These are phyloP conservation scores for Ceratocystis cubensis DNA, from an alignment of 2,329 filamentous ascomycete genomes.

Conservation along the genomic window DNA sequence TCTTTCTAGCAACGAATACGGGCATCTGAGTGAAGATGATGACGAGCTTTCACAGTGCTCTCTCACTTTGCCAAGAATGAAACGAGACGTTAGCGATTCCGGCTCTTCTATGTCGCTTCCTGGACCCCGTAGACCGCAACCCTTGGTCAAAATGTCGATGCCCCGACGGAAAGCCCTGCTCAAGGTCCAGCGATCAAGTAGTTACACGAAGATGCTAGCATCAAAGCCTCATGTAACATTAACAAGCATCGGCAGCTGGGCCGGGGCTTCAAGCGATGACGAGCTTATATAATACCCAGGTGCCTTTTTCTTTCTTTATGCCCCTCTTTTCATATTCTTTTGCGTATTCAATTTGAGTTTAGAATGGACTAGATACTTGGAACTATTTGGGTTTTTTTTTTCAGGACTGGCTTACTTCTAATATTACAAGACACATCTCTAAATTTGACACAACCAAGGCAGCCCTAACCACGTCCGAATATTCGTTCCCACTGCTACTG, in stretches of 20 bases:
- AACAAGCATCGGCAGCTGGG: slow-evolving; percentile 15
- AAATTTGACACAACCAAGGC: too few species aligned
- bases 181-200: background rate
- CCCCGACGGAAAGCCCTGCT: slow-evolving; percentile 1
- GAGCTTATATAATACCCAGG: slow-evolving; percentile 11
- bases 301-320: background rate
- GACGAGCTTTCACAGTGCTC: slow-evolving; percentile 8
- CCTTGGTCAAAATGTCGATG: slow-evolving; percentile 5
- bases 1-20: background rate
- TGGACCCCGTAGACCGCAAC: background rate
- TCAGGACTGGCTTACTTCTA: too few species aligned
- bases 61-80: background rate
- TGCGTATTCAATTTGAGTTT: background rate
- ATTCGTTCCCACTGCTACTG: background rate
- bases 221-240: background rate
- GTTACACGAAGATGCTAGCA: background rate
- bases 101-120: background rate
- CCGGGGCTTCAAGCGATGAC: slow-evolving; percentile 16
- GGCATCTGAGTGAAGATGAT: background rate
- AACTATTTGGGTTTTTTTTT: too few species aligned
- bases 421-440: too few species aligned
- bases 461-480: background rate
- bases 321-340: background rate
- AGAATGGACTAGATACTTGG: too few species aligned
- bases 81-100: background rate